Evolutionary conservation across 306 rosid genomes (phyloP), one percentile per base, ranked within the genome.

Genomic region (Dryas octopetala): DNA sequence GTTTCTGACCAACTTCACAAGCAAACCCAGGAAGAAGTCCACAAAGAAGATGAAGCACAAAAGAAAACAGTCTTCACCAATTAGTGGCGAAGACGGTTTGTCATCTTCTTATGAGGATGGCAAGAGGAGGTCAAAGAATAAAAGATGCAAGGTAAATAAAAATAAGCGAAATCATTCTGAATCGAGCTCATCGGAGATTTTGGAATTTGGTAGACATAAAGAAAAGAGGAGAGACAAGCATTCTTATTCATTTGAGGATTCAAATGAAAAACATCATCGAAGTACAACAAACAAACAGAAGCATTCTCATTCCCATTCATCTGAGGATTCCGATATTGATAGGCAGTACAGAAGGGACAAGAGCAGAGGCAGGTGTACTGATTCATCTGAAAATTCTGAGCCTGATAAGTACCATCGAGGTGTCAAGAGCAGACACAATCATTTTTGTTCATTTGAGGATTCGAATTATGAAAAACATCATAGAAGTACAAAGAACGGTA

Each of bases 1-100:
- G 66, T 79, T 95, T 65, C 85, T 91, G 83, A 79, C 89, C 68
- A 84, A 80, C 80, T 85, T 91, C 61, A 76, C 96, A 64, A 83
- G 79, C 84, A 91, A 90, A 85, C 87, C 98, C 13, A 87, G 79
- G 79, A 76, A 79, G 79, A 89, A 91, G 84, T 83, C 78, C 5
- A 44, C 76, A 67, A 90, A 86, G 81, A 87, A 85, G 84, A 83
- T 61, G 9, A 88, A 83, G 80, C 91, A 58, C 81, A 87, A 88
- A 82, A 81, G 10, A 76, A 50, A 64, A 45, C 80, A 16, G 62
- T 63, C 68, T 58, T 78, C 83, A 19, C 41, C 74, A 17, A 53
- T 50, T 19, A 10, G 71, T 75, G 79, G 75, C 23, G 78, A 87
- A 70, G 80, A 82, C n/a, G 83, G 78, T 47, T 62, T 79, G 23